phyloP scores from a whole-genome alignment of 2,329 filamentous ascomycete species.

The Furcasterigmium sp. region DNA sequence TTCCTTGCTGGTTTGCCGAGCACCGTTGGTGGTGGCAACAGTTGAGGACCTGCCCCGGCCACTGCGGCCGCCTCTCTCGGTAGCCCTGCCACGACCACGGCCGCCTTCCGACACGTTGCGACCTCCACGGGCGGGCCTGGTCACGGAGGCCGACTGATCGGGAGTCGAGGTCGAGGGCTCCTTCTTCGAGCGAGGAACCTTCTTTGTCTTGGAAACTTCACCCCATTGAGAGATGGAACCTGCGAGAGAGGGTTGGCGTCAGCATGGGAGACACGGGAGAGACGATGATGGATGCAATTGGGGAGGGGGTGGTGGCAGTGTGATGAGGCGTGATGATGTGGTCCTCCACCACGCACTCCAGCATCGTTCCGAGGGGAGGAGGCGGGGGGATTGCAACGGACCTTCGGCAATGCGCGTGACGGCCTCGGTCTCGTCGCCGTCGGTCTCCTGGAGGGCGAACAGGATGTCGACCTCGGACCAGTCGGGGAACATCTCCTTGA shows the following conservation, averaged over 20 bases:
- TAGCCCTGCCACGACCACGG: constrained; percentile 57
- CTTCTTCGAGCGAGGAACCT: constrained; percentile 68
- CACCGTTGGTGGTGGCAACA: constrained; percentile 53
- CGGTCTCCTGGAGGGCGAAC: constrained; percentile 84
- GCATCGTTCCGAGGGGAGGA: too few species aligned
- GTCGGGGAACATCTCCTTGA: constrained; percentile 90
- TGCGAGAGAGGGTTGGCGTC: constrained; percentile 27
- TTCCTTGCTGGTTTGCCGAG: constrained; percentile 46
- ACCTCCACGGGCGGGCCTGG: constrained; percentile 52
- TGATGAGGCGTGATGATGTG: too few species aligned
- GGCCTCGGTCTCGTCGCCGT: constrained; percentile 70
- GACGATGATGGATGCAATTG: background rate
- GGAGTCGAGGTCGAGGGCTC: constrained; percentile 53
- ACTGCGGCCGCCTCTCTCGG: constrained; percentile 57
- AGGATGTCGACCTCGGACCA: constrained; percentile 96
- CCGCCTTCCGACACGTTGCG: constrained; percentile 57
- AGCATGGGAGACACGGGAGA: constrained; percentile 13
- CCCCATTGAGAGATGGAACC: constrained; percentile 79
- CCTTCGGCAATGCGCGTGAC: constrained; percentile 78
- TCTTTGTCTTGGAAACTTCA: constrained; percentile 76
- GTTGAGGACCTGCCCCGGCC: constrained; percentile 58
- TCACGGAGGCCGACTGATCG: constrained; percentile 37
- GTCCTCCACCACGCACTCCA: too few species aligned
- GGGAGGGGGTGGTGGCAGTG: too few species aligned
- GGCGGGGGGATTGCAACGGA: constrained; percentile 30